These are phyloP conservation scores for Myxozyma monticola DNA, from an alignment of 805 yeast genomes.

Conservation along the genomic window DNA sequence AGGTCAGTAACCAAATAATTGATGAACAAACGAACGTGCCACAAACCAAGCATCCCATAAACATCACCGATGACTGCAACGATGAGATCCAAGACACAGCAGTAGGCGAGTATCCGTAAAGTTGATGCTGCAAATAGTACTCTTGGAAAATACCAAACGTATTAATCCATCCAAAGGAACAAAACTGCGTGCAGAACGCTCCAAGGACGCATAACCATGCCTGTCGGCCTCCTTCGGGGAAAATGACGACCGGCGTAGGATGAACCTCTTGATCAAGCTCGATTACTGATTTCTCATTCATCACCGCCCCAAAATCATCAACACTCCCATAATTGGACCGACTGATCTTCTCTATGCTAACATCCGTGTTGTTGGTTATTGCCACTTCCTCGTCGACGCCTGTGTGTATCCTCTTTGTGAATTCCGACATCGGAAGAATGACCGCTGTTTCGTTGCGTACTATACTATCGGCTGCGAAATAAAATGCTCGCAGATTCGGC, in stretches of 20 bases:
- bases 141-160: slow-evolving; percentile 36
- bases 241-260: slow-evolving; percentile 13
- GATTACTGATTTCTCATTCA: neutral
- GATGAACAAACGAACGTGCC: slow-evolving; percentile 34
- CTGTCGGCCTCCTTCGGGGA: slow-evolving; percentile 56
- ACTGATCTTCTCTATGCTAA: too few species aligned
- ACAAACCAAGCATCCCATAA: slow-evolving; percentile 33
- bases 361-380: too few species aligned
- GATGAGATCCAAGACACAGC: slow-evolving; percentile 41
- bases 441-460: too few species aligned
- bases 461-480: too few species aligned
- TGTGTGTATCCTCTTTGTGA: too few species aligned
- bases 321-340: too few species aligned
- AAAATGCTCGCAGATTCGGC: too few species aligned
- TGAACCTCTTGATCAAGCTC: too few species aligned
- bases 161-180: slow-evolving; percentile 55
- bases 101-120: slow-evolving; percentile 32
- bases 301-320: neutral
- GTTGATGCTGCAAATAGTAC: slow-evolving; percentile 34
- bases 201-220: slow-evolving; percentile 59
- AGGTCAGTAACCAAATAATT: neutral
- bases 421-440: too few species aligned
- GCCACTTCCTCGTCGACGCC: too few species aligned
- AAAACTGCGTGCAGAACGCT: slow-evolving; percentile 56
- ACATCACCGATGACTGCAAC: slow-evolving; percentile 36